phyloP scores from a whole-genome alignment of 2,329 filamentous ascomycete species.

The Fusarium hainanense region DNA sequence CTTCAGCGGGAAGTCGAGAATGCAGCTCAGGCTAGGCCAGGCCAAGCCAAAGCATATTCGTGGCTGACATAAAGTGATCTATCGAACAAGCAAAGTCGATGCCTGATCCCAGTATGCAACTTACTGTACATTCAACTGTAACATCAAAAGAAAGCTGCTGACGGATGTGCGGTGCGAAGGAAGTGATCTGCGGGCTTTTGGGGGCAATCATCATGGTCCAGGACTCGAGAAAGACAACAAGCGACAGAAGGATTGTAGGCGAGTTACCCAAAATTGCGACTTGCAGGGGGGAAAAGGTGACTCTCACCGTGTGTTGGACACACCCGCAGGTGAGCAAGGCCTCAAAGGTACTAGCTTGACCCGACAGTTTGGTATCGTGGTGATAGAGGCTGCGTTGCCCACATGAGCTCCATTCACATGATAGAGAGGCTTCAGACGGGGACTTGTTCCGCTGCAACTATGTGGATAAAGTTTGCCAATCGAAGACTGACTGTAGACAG shows the following conservation, averaged over 20 bases:
- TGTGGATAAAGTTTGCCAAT: slow-evolving; percentile 12
- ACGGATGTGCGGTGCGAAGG: slow-evolving; percentile 10
- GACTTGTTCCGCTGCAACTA: slow-evolving; percentile 30
- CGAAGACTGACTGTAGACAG: slow-evolving; percentile 1
- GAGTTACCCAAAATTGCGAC: slow-evolving; percentile 23
- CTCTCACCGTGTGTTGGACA: slow-evolving; percentile 26
- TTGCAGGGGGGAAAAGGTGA: slow-evolving; percentile 22
- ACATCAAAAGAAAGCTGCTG: slow-evolving; percentile 5
- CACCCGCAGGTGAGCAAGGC: slow-evolving; percentile 14
- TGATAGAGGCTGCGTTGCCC: slow-evolving; percentile 32
- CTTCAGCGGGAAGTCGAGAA: background rate
- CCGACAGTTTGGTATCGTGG: slow-evolving; percentile 44
- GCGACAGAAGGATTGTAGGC: slow-evolving; percentile 8
- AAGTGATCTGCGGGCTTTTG: slow-evolving; percentile 4
- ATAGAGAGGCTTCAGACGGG: slow-evolving; percentile 37
- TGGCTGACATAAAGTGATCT: slow-evolving; percentile 16
- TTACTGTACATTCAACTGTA: background rate
- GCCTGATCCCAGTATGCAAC: slow-evolving; percentile 27
- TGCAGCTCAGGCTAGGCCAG: background rate
- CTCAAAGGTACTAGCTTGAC: slow-evolving; percentile 25
- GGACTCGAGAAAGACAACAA: slow-evolving; percentile 11
- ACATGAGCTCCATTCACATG: slow-evolving; percentile 46
- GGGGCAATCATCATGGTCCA: slow-evolving; percentile 13
- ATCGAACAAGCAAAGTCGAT: slow-evolving; percentile 25
- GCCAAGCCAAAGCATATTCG: background rate